These are phyloP conservation scores for Erysimum cheiri DNA, from an alignment of 441 rosid genomes.

Conservation along the genomic window DNA sequence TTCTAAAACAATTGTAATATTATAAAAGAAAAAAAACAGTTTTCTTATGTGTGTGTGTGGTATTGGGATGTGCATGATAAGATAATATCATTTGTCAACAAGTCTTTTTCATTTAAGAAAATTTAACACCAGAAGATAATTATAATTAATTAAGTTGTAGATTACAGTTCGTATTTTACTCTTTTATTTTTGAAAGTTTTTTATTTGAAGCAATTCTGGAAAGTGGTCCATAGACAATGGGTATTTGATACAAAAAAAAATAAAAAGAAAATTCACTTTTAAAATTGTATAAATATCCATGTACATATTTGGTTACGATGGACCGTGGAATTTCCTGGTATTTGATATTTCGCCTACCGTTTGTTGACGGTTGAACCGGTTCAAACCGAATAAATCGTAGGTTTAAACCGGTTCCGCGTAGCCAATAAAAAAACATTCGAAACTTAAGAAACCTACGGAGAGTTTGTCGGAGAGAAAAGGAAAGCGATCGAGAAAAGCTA, in stretches of 20 bases:
- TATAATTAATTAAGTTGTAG: too few relatives aligned
- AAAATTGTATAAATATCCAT: too few relatives aligned
- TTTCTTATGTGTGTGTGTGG: not conserved
- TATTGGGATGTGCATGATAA: not conserved
- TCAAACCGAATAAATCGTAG: conserved; percentile 5
- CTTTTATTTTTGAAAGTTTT: not conserved
- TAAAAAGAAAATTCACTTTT: not conserved
- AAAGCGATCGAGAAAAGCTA: conserved; percentile 3
- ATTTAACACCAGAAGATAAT: not conserved
- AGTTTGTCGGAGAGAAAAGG: conserved; percentile 15
- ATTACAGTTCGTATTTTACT: not conserved
- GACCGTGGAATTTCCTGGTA: not conserved
- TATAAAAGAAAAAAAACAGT: too few relatives aligned
- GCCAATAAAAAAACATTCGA: not conserved
- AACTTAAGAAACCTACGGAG: conserved; percentile 7
- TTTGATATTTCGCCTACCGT: not conserved
- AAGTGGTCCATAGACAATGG: not conserved
- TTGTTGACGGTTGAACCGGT: conserved; percentile 3
- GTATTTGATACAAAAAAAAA: not conserved
- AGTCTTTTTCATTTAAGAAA: not conserved
- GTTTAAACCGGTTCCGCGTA: not conserved
- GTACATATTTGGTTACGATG: not conserved
- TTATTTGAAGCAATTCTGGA: not conserved
- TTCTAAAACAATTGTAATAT: not conserved
- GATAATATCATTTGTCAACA: not conserved